Percentiles rank a stretch among this genome's conserved stretches.
These are phyloP conservation scores for Hydnum rufescens DNA, from an alignment of 768 basidiomycete genomes.

Conservation along the genomic window DNA sequence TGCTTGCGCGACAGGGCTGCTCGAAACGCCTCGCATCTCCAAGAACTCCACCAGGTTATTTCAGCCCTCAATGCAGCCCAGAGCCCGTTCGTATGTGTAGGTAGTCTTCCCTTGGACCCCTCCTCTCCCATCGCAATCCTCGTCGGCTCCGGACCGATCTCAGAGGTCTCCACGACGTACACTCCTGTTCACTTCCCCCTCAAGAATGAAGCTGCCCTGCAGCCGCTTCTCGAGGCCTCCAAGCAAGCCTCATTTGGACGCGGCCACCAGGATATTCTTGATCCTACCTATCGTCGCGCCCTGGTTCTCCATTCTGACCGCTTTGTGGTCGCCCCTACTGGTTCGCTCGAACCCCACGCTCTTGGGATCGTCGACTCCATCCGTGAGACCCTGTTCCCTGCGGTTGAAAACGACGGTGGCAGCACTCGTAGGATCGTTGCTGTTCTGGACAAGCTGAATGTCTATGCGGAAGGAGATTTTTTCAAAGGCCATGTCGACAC, in stretches of 20 bases:
- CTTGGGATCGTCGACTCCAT: background rate
- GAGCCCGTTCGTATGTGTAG: no score
- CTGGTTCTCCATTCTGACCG: background rate
- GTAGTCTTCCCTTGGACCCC: no score
- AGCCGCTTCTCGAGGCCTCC: background rate
- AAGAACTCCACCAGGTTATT: no score
- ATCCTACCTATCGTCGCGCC: background rate
- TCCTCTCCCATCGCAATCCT: no score
- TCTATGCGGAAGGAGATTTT: background rate
- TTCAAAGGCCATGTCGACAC: slow-evolving; percentile 1
- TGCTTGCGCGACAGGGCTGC: no score
- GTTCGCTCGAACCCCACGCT: background rate
- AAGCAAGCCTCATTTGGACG: background rate
- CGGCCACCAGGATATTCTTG: background rate
- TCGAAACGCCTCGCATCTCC: no score
- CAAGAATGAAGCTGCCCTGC: background rate
- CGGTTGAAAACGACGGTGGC: background rate
- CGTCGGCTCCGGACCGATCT: no score
- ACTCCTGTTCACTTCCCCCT: no score
- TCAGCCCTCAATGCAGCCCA: no score
- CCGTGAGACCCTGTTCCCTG: background rate
- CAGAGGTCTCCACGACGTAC: no score
- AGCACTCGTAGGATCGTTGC: background rate
- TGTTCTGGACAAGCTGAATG: background rate
- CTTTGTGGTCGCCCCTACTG: background rate